phyloP scores from a whole-genome alignment of 306 rosid species.

The Aeschynomene evenia region DNA sequence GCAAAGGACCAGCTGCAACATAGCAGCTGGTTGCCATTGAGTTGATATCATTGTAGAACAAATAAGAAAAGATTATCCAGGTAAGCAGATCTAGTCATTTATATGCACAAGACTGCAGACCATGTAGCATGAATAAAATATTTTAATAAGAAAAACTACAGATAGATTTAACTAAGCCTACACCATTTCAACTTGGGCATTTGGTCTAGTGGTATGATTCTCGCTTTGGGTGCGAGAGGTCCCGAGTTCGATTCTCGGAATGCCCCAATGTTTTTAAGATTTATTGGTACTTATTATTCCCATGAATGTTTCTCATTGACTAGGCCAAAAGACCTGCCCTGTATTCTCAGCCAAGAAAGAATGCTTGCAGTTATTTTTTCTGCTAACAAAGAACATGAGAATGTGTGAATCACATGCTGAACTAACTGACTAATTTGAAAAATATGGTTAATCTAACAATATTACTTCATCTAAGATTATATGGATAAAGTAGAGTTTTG shows the following conservation, averaged over 20 bases:
- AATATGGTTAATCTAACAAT: background rate
- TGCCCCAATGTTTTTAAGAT: constrained; percentile 19
- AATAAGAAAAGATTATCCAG: background rate
- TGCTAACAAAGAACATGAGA: background rate
- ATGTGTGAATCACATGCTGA: background rate
- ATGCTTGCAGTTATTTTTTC: background rate
- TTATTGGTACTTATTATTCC: background rate
- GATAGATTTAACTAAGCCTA: background rate
- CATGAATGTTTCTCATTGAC: background rate
- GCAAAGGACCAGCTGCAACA: background rate
- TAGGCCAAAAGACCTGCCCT: background rate
- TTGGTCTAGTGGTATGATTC: constrained; percentile 65
- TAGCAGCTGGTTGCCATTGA: background rate
- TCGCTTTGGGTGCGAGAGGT: constrained; percentile 58
- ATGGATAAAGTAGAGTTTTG: background rate
- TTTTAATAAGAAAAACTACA: background rate
- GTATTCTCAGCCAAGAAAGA: background rate
- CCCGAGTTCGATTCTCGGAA: constrained; percentile 54
- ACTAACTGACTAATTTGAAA: background rate
- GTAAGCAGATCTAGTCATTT: background rate
- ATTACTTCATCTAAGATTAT: no score
- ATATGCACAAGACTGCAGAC: background rate
- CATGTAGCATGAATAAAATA: background rate
- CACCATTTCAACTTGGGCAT: constrained; percentile 30
- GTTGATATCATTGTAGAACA: background rate